Evolutionary conservation across 345 rosid species (phyloP), one percentile per base, ranked within the genome.

Genomic region (Excoecaria agallocha): DNA sequence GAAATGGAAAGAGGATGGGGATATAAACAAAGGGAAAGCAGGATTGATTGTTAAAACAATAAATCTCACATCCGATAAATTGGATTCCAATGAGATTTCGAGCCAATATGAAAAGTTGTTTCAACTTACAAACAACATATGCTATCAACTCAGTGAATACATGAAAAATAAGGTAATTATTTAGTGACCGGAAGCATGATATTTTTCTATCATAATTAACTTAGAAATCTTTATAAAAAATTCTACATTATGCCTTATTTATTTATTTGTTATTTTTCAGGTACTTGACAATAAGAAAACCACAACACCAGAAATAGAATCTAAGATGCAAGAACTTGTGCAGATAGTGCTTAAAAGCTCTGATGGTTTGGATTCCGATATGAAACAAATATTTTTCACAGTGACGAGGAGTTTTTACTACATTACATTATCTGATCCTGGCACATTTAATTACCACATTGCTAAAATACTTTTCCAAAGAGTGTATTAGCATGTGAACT

Each of bases 391-490:
- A 24, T 90, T 88, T 76, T 84, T 95, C 10, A 52, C 81, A 4
- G 90, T 93, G 58, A 89, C 89, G 11, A 89, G 77, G 81, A 81
- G 88, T 25, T 91, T 82, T 81, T 95, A 89, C 85, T 95, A 95
- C 66, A 51, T 74, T 24, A 91, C 93, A 50, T 62, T 85, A 54
- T 89, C 83, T 73, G 91, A 83, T 66, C 78, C 82, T 35, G 82
- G 71, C 24, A 88, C 84, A 1, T 45, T 88, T 54, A 83, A 86
- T 63, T 73, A 76, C 69, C 98, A 95, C 72, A 86, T 91, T 58
- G 76, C 86, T 72, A 90, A 84, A 85, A 89, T 91, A 19, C 90
- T 95, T 67, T 91, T 91, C 70, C 85, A 93, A 43, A 87, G 74
- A 79, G 84, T 91, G 15, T 30, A 73, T 8, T 30, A 30, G 30